Conservation (phyloP, 2,329 filamentous ascomycete genomes). For the Sporothrix sp. region DNA sequence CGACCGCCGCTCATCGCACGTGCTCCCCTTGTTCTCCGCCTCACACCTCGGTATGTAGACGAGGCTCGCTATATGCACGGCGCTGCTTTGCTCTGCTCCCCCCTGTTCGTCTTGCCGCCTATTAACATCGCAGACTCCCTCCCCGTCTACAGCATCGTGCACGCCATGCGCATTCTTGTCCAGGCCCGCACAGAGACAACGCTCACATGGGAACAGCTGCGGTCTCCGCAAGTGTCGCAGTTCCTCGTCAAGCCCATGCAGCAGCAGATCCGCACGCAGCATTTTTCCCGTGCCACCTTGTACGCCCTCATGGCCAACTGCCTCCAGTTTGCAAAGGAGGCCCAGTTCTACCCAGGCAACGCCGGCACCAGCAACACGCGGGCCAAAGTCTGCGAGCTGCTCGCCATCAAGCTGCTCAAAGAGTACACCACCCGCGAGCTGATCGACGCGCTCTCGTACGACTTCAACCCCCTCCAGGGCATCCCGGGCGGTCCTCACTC, state of each 20-base stretch:
- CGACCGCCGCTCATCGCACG: conserved; percentile 21
- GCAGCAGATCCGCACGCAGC: conserved; percentile 70
- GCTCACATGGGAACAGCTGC: conserved; percentile 85
- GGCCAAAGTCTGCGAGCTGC: conserved; percentile 78
- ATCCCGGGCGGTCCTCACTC: conserved; percentile 39
- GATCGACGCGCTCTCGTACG: conserved; percentile 89
- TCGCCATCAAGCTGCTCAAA: conserved; percentile 81
- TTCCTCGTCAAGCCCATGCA: conserved; percentile 94
- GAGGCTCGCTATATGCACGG: conserved; percentile 19
- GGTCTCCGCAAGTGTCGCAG: conserved; percentile 91
- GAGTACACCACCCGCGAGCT: conserved; percentile 84
- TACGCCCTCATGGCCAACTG: conserved; percentile 92
- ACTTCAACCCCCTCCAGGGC: conserved; percentile 87
- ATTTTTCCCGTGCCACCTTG: conserved; percentile 77
- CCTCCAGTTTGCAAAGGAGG: conserved; percentile 85
- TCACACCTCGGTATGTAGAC: conserved; percentile 73
- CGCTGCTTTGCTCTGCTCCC: not conserved
- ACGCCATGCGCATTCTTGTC: conserved; percentile 78
- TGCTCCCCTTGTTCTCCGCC: conserved; percentile 71
- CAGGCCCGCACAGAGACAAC: conserved; percentile 82
- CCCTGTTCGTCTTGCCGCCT: too few species aligned
- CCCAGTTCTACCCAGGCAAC: conserved; percentile 70
- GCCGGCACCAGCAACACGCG: conserved; percentile 75
- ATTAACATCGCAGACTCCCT: conserved; percentile 54
- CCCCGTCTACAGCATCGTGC: conserved; percentile 82